Conservation (phyloP, 345 rosid genomes). For the Dimocarpus longan region DNA sequence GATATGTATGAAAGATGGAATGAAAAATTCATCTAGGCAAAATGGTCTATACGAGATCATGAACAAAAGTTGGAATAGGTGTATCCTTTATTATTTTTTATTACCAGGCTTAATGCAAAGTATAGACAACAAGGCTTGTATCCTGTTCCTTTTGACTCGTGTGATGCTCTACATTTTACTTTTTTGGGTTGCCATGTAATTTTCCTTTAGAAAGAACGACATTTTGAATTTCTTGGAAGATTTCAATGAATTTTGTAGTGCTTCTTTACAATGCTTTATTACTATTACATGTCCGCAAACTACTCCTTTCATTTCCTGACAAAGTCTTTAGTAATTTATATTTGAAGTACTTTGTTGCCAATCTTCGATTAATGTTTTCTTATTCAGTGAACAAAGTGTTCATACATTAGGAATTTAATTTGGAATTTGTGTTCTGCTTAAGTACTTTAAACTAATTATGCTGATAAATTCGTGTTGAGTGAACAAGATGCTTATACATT, state of each 20-base stretch:
- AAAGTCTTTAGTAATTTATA: not conserved
- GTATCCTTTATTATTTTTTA: constrained; percentile 9
- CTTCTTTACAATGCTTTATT: not conserved
- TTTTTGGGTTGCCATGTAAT: not conserved
- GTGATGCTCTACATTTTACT: not conserved
- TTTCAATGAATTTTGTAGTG: not conserved
- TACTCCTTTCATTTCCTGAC: not conserved
- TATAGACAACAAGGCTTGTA: not conserved
- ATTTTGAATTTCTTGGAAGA: not conserved
- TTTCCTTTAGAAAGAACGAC: not conserved
- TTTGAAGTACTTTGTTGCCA: not conserved
- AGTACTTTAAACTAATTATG: too few species aligned
- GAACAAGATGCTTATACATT: not conserved
- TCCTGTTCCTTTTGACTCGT: not conserved
- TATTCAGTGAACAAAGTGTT: not conserved
- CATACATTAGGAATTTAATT: too few species aligned
- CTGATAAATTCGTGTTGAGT: not conserved
- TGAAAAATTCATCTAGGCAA: constrained; percentile 95
- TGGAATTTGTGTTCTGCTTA: too few species aligned
- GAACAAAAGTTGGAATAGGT: constrained; percentile 99
- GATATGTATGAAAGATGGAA: constrained; percentile 89
- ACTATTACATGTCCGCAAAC: not conserved
- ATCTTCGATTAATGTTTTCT: not conserved
- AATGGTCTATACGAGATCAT: constrained; percentile 90
- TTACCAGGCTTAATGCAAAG: not conserved